These are phyloP conservation scores for Penicillium desertorum DNA, from an alignment of 495 filamentous ascomycete species.

Conservation along the genomic window DNA sequence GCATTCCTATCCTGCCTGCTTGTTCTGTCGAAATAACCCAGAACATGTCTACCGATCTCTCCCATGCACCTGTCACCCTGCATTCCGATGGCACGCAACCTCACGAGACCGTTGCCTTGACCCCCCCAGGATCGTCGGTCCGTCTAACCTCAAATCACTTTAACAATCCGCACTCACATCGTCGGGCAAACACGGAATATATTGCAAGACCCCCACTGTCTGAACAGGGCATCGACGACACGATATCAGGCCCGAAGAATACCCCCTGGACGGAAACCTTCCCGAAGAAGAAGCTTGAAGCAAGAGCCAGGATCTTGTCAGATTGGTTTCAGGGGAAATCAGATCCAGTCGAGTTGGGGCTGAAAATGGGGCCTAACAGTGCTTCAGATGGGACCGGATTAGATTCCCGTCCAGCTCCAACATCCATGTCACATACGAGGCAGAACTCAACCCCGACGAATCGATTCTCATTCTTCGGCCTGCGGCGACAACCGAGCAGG, in stretches of 20 bases:
- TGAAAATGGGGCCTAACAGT: constrained; percentile 24
- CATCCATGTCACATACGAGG: constrained; percentile 34
- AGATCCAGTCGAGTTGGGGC: constrained; percentile 44
- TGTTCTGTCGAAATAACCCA: constrained; percentile 12
- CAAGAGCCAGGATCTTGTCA: constrained; percentile 42
- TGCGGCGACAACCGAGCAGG: constrained; percentile 33
- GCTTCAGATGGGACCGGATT: constrained; percentile 26
- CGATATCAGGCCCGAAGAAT: constrained; percentile 20
- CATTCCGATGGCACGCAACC: constrained; percentile 31
- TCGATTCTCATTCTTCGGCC: constrained; percentile 42
- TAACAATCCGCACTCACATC: constrained; percentile 34
- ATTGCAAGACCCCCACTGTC: constrained; percentile 32
- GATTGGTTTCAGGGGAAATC: constrained; percentile 56
- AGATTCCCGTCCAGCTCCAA: constrained; percentile 22
- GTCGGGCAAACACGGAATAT: constrained; percentile 46
- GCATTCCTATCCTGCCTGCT: constrained; percentile 31
- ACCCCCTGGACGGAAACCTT: constrained; percentile 35
- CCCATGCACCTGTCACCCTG: constrained; percentile 22
- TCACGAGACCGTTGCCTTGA: constrained; percentile 30
- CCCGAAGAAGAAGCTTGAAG: constrained; percentile 44
- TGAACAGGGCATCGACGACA: constrained; percentile 23
- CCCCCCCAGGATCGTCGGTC: constrained; percentile 21
- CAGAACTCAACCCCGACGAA: constrained; percentile 37
- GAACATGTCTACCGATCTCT: constrained; percentile 24
- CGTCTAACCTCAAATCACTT: constrained; percentile 22